Evolutionary conservation across 2,329 filamentous ascomycete species (phyloP), one percentile per base, ranked within the genome.

Genomic region (Ophiobolus disseminans): DNA sequence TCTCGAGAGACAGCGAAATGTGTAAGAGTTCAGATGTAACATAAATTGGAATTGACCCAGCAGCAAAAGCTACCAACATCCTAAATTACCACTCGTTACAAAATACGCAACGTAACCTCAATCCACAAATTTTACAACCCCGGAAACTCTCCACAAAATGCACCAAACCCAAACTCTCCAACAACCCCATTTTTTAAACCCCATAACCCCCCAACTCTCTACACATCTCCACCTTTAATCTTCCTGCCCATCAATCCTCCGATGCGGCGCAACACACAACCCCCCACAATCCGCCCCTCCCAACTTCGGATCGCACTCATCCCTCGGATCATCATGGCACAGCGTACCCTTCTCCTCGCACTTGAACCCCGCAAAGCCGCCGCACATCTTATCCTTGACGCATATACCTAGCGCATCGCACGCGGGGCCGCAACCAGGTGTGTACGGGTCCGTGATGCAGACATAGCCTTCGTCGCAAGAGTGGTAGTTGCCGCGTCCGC

Each of bases 231-330:
- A 32, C 30, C 8, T 14, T 13, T 14, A 14, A 32, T n/a, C n/a
- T n/a, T n/a, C 30, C 30, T 14, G 13, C 11, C 11, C 23, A 11
- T 26, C 13, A 45, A 23, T n/a, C 31, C 32, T 37, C 13, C 42
- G 30, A 20, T 50, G 45, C 11, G 57, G 58, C 58, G 55, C 71
- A 14, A 72, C 55, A 55, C 77, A 80, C 23, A 79, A 55, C 0
- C 77, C 76, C 4, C 63, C 69, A 49, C 77, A 80, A 54, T 80
- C 76, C 2, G 67, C 65, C 0, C 75, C 75, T 0, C 76, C 75
- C 1, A 65, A 60, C 19, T 52, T 16, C 1, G 70, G 67, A 57
- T 75, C 70, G 50, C 77, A 80, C 10, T 68, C 62, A 53, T 79
- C 77, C 9, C 68, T 57, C 4, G 75, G 73, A 52, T 78, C 73